A percentile compares a stretch with the other conserved stretches of the same genome.
Evolutionary conservation across 108 stramenopile species (phyloP).

Genomic region (Seminavis robusta): DNA sequence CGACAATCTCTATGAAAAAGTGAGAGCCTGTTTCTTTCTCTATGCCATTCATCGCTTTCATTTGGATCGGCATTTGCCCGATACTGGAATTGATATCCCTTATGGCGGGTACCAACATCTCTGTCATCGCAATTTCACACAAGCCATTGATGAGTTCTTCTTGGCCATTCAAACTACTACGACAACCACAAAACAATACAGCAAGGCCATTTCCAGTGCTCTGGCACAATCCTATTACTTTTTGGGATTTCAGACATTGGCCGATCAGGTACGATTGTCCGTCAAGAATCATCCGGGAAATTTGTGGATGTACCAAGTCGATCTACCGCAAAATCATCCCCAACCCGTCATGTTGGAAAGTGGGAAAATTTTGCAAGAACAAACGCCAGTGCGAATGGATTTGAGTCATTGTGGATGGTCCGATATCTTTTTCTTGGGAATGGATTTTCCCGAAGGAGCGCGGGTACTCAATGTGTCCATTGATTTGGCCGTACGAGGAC

Average conservation of each 20-base stretch:
- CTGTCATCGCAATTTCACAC: slow-evolving; percentile 33
- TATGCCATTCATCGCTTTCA: slow-evolving; percentile 57
- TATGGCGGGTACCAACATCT: slow-evolving; percentile 40
- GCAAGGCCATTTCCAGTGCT: slow-evolving; percentile 50
- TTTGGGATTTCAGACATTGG: slow-evolving; percentile 52
- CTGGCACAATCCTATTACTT: slow-evolving; percentile 48
- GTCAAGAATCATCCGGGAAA: slow-evolving; percentile 47
- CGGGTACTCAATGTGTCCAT: slow-evolving; percentile 55
- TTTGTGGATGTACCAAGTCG: slow-evolving; percentile 48
- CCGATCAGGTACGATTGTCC: slow-evolving; percentile 44
- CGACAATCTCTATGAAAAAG: slow-evolving; percentile 33
- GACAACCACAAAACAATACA: slow-evolving; percentile 4
- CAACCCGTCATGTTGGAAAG: slow-evolving; percentile 8
- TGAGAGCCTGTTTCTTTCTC: slow-evolving; percentile 37
- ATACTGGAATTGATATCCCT: slow-evolving; percentile 14
- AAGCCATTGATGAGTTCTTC: slow-evolving; percentile 45
- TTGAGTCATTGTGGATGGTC: slow-evolving; percentile 60
- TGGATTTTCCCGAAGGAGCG: slow-evolving; percentile 66
- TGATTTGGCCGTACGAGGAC: slow-evolving; percentile 38
- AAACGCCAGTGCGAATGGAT: slow-evolving; percentile 67
- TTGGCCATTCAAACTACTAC: background rate
- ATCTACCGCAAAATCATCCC: slow-evolving; percentile 1
- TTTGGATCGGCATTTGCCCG: slow-evolving; percentile 9
- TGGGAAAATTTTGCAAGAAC: slow-evolving; percentile 30
- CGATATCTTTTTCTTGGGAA: slow-evolving; percentile 66